Conservation (phyloP, 2,329 filamentous ascomycete species). For the Microascus cirrosus region DNA sequence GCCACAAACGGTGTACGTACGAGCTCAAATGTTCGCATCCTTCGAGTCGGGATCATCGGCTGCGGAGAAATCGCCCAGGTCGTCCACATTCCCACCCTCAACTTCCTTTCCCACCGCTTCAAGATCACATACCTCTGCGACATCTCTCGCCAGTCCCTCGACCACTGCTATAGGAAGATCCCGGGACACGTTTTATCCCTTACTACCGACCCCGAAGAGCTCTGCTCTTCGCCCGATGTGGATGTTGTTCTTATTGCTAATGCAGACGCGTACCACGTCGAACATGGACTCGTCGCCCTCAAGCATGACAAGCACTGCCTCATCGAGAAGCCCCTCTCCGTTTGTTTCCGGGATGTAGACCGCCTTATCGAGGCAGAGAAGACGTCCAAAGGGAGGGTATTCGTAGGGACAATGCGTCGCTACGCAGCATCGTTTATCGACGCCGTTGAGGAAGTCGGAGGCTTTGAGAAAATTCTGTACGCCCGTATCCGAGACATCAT, state of each 20-base stretch:
- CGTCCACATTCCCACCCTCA: neutral
- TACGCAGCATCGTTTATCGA: neutral
- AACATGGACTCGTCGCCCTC: slow-evolving; percentile 38
- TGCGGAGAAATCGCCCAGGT: neutral
- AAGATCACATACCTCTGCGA: slow-evolving; percentile 38
- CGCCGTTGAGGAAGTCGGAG: neutral
- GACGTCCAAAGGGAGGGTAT: neutral
- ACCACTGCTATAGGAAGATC: slow-evolving; percentile 14
- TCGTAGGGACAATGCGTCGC: neutral
- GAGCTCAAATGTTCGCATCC: no score
- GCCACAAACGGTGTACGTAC: no score
- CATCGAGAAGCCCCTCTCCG: slow-evolving; percentile 46
- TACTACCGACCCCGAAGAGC: slow-evolving; percentile 24
- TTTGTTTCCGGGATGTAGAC: slow-evolving; percentile 32
- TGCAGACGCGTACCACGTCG: slow-evolving; percentile 42
- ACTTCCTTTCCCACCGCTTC: slow-evolving; percentile 16
- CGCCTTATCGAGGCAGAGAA: slow-evolving; percentile 30
- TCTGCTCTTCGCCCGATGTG: slow-evolving; percentile 29
- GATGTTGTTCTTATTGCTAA: slow-evolving; percentile 44
- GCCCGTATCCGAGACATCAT: neutral
- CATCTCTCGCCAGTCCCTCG: slow-evolving; percentile 23
- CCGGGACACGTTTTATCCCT: slow-evolving; percentile 10
- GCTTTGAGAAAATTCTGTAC: neutral
- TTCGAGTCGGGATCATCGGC: slow-evolving; percentile 19
- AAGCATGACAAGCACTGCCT: slow-evolving; percentile 43